Evolutionary conservation across 305 asterid species (phyloP).

Genomic region (Fraxinus sp.): DNA sequence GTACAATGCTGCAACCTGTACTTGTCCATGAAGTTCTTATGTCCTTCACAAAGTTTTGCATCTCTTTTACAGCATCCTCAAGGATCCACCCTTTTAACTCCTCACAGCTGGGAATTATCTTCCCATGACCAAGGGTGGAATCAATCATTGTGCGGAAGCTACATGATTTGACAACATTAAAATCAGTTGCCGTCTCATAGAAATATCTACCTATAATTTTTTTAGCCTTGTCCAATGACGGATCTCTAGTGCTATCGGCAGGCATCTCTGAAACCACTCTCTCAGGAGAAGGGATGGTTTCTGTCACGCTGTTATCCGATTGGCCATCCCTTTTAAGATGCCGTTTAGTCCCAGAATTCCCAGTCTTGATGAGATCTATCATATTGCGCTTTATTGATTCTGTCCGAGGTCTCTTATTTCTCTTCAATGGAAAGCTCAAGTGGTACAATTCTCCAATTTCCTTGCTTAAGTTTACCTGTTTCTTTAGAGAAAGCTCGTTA

Average conservation of each 20-base stretch:
- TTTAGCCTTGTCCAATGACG: conserved; percentile 29
- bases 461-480: conserved; percentile 21
- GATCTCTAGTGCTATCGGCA: conserved; percentile 9
- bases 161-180: conserved; percentile 27
- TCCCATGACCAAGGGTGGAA: conserved; percentile 21
- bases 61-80: conserved; percentile 42
- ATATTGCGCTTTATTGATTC: not conserved
- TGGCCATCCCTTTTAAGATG: conserved; percentile 3
- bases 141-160: conserved; percentile 44
- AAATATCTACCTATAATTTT: conserved; percentile 46
- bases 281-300: not conserved
- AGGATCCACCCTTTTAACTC: conserved; percentile 66
- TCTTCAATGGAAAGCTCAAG: conserved; percentile 30
- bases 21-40: conserved; percentile 48
- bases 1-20: conserved; percentile 64
- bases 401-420: conserved; percentile 15
- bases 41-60: conserved; percentile 30
- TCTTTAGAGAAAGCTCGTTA: conserved; percentile 27
- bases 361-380: conserved; percentile 8
- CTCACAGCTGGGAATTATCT: conserved; percentile 38
- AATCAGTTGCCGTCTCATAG: conserved; percentile 47
- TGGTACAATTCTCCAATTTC: conserved; percentile 16
- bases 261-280: conserved; percentile 3
- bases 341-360: not conserved
- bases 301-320: conserved; percentile 14